Evolutionary conservation across 192 early-diverging fungal genomes (phyloP).

Genomic region (Linnemannia elongata): DNA sequence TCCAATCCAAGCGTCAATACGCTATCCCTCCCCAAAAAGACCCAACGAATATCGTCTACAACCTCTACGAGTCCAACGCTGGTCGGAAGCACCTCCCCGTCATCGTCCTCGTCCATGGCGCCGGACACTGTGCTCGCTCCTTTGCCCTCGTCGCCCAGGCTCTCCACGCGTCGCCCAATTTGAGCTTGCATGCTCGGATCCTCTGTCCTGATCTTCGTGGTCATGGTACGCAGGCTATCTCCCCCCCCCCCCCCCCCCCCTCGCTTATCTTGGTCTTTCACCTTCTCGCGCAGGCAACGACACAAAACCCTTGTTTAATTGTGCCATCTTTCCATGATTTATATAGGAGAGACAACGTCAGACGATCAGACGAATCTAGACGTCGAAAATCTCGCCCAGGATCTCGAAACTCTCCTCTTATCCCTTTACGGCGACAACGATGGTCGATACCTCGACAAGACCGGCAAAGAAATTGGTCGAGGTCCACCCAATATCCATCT

Average conservation of each 20-base stretch:
- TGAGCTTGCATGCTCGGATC: conserved; percentile 41
- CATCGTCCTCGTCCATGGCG: conserved; percentile 72
- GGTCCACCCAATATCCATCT: neutral
- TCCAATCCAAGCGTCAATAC: conserved; percentile 27
- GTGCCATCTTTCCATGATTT: neutral
- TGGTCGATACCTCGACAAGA: neutral
- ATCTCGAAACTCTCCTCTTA: conserved; percentile 20
- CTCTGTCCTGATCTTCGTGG: conserved; percentile 67
- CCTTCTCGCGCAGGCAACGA: neutral
- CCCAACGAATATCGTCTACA: conserved; percentile 12
- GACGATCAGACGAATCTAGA: conserved; percentile 14
- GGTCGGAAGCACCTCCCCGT: conserved; percentile 42
- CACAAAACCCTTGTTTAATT: neutral
- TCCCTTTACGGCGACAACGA: conserved; percentile 9
- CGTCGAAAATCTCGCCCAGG: conserved; percentile 19
- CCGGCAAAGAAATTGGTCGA: neutral
- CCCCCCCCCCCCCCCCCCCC: too few relatives aligned
- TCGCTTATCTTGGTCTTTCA: neutral
- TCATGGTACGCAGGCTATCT: conserved; percentile 52
- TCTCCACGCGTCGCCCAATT: neutral
- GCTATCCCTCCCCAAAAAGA: conserved; percentile 15
- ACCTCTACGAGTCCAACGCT: conserved; percentile 25
- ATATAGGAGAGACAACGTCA: conserved; percentile 28
- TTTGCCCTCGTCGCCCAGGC: conserved; percentile 61
- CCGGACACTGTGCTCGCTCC: conserved; percentile 67